Evolutionary conservation across 306 rosid genomes (phyloP), one percentile per base, ranked within the genome.

Genomic region (barrel medic (Medicago truncatula)): DNA sequence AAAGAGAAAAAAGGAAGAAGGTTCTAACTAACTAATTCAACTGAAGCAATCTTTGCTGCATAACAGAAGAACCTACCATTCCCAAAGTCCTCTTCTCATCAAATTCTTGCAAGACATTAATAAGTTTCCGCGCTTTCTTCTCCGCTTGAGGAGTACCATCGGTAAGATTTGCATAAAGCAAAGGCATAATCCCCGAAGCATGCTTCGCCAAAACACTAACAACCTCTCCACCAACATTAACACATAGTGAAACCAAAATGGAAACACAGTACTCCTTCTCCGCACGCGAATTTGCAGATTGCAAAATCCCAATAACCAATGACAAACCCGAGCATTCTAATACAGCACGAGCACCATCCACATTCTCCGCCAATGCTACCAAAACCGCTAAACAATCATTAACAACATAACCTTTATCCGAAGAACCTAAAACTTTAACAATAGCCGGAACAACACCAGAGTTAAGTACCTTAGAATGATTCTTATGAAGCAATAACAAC

Each of bases 241-340:
- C 80, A 64, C 96, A 92, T 58, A 92, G 25, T 0, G 97, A 85
- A 6, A 83, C 66, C 82, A 92, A 53, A 15, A 82, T 79, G 7
- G 96, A 87, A 39, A 81, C 87, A 21, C 92, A 90, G 8, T 87
- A 84, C 74, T 92, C 96, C 78, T 77, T 88, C 39, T 38, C 85
- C 1, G 73, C 17, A 3, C 57, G 65, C 9, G 82, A 54, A 0
- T 76, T 34, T 9, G 78, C 65, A 23, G 82, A 80, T 17, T 72
- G 70, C 59, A 90, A 43, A 49, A 74, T 31, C 59, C 63, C 34
- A 6, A 10, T 34, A 15, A 90, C 73, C 52, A 71, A 56, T 13
- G 47, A 23, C 76, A 90, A 39, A 16, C 82, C 76, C 0, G 75
- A 41, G 12, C 82, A 67, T 25, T 70, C 58, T 1, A 87, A 38